Percentiles rank a stretch among this genome's conserved stretches.
Conservation (phyloP, 495 filamentous ascomycete genomes). For the Penicillium coprophilum region DNA sequence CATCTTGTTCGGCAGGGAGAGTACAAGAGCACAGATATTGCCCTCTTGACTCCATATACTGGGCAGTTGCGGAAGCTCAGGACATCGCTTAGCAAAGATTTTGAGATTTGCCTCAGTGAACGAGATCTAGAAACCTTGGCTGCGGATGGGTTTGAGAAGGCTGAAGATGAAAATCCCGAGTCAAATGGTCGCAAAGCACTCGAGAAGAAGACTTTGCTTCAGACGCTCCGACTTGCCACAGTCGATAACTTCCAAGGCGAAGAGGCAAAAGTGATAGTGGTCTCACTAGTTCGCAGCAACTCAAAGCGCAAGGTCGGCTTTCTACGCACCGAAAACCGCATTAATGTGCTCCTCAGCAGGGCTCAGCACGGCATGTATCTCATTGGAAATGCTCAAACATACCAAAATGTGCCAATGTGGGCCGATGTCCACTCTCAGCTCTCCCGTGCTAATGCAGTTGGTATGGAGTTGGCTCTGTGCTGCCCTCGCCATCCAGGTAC, state of each 20-base stretch:
- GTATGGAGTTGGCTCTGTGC: conserved; percentile 52
- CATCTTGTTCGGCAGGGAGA: conserved; percentile 65
- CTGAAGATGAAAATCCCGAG: conserved; percentile 40
- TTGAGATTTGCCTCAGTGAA: conserved; percentile 47
- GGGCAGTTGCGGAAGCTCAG: conserved; percentile 59
- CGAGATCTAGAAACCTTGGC: conserved; percentile 47
- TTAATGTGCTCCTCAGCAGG: conserved; percentile 70
- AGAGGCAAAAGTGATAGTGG: conserved; percentile 70
- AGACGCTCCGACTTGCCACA: conserved; percentile 51
- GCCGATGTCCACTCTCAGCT: conserved; percentile 56
- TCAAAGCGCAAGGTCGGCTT: conserved; percentile 61
- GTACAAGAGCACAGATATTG: conserved; percentile 64
- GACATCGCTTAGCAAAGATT: conserved; percentile 24
- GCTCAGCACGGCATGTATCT: conserved; percentile 81
- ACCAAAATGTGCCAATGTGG: conserved; percentile 64
- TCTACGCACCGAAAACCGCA: conserved; percentile 67
- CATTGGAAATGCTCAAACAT: conserved; percentile 64
- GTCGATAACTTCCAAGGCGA: conserved; percentile 77
- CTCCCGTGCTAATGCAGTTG: conserved; percentile 47
- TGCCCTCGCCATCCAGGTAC: conserved; percentile 65
- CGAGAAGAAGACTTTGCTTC: conserved; percentile 10
- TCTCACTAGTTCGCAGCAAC: conserved; percentile 76
- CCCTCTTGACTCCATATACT: conserved; percentile 69
- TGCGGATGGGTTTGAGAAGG: conserved; percentile 34
- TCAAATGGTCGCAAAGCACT: conserved; percentile 10